These are phyloP conservation scores for Peniophora sp. DNA, from an alignment of 1,284 basidiomycete species.

Conservation along the genomic window DNA sequence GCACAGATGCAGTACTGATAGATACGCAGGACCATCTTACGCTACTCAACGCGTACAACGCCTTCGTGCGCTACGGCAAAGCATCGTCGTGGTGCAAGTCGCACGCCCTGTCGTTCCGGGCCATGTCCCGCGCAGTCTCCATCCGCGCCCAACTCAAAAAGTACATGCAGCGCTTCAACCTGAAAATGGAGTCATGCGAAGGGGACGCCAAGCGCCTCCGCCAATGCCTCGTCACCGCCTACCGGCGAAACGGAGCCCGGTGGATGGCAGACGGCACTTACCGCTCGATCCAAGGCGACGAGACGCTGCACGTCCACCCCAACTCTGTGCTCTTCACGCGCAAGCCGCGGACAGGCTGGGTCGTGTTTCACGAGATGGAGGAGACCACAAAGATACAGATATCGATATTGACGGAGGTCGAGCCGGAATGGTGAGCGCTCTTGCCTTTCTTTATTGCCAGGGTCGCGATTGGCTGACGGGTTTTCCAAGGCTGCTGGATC, in stretches of 20 bases:
- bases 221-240: constrained; percentile 84
- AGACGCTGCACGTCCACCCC: constrained; percentile 88
- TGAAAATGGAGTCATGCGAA: constrained; percentile 75
- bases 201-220: constrained; percentile 76
- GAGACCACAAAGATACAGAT: constrained; percentile 89
- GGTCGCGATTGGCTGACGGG: too few species aligned
- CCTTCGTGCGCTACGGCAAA: constrained; percentile 77
- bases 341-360: constrained; percentile 85
- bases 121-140: constrained; percentile 85
- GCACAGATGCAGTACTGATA: neutral
- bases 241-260: constrained; percentile 89
- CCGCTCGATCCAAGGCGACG: constrained; percentile 73
- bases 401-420: constrained; percentile 49
- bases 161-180: constrained; percentile 82
- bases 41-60: constrained; percentile 88
- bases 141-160: constrained; percentile 91
- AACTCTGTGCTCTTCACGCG: constrained; percentile 92
- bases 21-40: constrained; percentile 78
- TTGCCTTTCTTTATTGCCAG: neutral
- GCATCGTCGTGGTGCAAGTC: constrained; percentile 86
- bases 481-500: too few species aligned
- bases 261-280: constrained; percentile 90
- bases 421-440: constrained; percentile 45
- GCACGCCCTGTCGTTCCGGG: constrained; percentile 90
- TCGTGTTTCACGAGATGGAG: constrained; percentile 92